These are phyloP conservation scores for Clarireedia paspali DNA, from an alignment of 2,329 filamentous ascomycete genomes.

Conservation along the genomic window DNA sequence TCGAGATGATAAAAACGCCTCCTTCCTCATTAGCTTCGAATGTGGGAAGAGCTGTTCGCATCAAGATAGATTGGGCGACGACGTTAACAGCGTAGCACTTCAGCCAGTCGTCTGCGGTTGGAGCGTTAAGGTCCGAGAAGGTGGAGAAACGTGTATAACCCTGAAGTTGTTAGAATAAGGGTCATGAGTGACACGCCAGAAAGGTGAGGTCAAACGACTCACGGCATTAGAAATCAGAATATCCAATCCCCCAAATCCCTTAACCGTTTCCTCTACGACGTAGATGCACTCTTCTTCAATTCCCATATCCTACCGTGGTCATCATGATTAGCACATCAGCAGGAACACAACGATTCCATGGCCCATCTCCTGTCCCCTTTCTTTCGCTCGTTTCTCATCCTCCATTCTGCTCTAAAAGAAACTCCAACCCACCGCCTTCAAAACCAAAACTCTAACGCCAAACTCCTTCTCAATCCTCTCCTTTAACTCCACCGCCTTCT, in stretches of 20 bases:
- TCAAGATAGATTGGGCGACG: conserved; percentile 43
- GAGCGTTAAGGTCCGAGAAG: conserved; percentile 19
- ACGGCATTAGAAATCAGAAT: conserved; percentile 59
- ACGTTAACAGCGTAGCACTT: conserved; percentile 55
- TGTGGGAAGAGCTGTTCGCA: conserved; percentile 48
- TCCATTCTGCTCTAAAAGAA: not conserved
- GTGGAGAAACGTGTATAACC: conserved; percentile 27
- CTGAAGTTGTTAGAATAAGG: not conserved
- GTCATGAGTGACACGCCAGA: not conserved
- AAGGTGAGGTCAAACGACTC: conserved; percentile 19
- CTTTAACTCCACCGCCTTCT: conserved; percentile 46
- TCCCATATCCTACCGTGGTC: conserved; percentile 44
- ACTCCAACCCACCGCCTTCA: conserved; percentile 45
- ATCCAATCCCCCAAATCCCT: conserved; percentile 53
- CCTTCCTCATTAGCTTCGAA: conserved; percentile 56
- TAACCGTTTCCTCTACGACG: conserved; percentile 45
- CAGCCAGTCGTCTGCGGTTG: conserved; percentile 22
- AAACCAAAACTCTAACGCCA: conserved; percentile 43
- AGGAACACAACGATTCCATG: not conserved
- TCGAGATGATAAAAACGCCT: conserved; percentile 55
- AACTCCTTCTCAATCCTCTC: conserved; percentile 40
- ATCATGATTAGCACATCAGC: not conserved
- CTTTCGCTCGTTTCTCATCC: not conserved
- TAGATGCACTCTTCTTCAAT: conserved; percentile 44
- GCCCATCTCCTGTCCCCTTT: not conserved